A percentile compares a stretch with the other conserved stretches of the same genome.
phyloP scores from a whole-genome alignment of 2,329 filamentous ascomycete genomes.

The Nigrospora sphaerica region DNA sequence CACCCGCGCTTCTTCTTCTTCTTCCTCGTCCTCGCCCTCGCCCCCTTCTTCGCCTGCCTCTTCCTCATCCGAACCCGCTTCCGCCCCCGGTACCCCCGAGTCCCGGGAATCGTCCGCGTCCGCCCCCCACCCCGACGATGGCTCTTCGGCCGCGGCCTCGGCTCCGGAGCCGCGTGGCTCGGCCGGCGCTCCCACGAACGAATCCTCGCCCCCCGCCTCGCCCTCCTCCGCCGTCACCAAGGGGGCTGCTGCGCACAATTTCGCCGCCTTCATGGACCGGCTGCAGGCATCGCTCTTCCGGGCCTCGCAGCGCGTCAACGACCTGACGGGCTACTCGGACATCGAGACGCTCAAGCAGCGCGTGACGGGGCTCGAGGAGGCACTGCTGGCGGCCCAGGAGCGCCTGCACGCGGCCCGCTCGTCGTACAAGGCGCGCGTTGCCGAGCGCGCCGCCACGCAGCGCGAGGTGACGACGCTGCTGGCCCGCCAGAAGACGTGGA shows the following conservation, averaged over 20 bases:
- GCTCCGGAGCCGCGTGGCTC: neutral
- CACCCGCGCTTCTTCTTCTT: neutral
- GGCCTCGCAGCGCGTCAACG: slow-evolving; percentile 84
- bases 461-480: slow-evolving; percentile 92
- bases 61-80: neutral
- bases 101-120: too few species aligned
- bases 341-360: slow-evolving; percentile 80
- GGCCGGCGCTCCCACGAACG: neutral
- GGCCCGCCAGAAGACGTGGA: slow-evolving; percentile 91
- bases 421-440: slow-evolving; percentile 76
- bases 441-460: slow-evolving; percentile 78
- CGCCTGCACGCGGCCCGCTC: slow-evolving; percentile 66
- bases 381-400: slow-evolving; percentile 51
- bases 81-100: too few species aligned
- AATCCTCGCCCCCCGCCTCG: slow-evolving; percentile 4
- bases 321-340: slow-evolving; percentile 85
- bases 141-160: neutral
- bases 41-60: neutral
- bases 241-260: slow-evolving; percentile 29
- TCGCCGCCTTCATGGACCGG: slow-evolving; percentile 78
- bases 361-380: slow-evolving; percentile 61
- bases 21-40: slow-evolving; percentile 9
- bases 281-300: slow-evolving; percentile 78
- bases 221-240: slow-evolving; percentile 19
- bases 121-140: neutral